These are phyloP conservation scores for Lippia alba DNA, from an alignment of 305 asterid species.

Conservation along the genomic window DNA sequence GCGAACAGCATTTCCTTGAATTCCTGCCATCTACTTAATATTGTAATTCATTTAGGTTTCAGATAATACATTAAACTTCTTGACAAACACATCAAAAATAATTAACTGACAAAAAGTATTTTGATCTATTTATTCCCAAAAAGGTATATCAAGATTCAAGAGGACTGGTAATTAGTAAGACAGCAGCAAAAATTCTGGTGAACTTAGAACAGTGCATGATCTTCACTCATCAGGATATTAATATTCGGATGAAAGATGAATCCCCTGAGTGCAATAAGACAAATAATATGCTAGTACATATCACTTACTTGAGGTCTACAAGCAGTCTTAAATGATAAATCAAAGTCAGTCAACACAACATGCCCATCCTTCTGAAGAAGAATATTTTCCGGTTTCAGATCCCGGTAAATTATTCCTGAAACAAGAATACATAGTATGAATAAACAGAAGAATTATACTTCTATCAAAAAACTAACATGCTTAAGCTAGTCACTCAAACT, in stretches of 20 bases:
- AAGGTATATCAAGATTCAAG: background rate
- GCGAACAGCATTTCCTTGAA: background rate
- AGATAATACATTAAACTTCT: slow-evolving; percentile 20
- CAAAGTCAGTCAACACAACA: slow-evolving; percentile 83
- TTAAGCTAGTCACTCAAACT: background rate
- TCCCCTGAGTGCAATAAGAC: slow-evolving; percentile 14
- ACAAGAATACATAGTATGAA: slow-evolving; percentile 30
- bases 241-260: background rate
- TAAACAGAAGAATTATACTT: slow-evolving; percentile 12
- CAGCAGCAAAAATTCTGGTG: background rate
- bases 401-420: slow-evolving; percentile 94
- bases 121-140: background rate
- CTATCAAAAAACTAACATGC: slow-evolving; percentile 18
- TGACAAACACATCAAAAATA: background rate
- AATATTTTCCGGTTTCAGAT: slow-evolving; percentile 94
- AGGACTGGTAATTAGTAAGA: slow-evolving; percentile 5
- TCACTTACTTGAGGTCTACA: slow-evolving; percentile 86
- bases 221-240: slow-evolving; percentile 4
- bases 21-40: background rate
- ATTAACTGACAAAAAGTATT: background rate
- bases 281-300: slow-evolving; percentile 25
- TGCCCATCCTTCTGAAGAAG: slow-evolving; percentile 94
- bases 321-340: slow-evolving; percentile 84
- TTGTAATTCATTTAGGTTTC: background rate
- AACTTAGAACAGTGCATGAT: slow-evolving; percentile 10